These are phyloP conservation scores for Cutaneotrichosporon mucoides DNA, from an alignment of 1,284 basidiomycete genomes.

Conservation along the genomic window DNA sequence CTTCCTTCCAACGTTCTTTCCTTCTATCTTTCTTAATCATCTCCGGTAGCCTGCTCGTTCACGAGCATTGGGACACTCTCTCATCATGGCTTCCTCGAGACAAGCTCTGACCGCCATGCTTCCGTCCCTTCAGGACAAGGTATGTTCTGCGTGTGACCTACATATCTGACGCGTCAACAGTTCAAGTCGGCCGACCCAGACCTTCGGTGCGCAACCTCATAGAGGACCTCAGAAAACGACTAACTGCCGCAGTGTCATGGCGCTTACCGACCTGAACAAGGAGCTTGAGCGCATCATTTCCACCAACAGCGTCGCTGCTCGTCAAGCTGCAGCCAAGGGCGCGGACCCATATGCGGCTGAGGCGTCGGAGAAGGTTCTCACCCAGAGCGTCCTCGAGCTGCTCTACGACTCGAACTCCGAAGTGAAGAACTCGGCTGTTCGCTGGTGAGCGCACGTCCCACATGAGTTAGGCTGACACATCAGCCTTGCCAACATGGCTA, in stretches of 20 bases:
- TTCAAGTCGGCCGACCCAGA: constrained; percentile 43
- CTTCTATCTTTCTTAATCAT: constrained; percentile 2
- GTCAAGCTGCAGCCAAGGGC: not conserved
- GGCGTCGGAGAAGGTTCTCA: constrained; percentile 69
- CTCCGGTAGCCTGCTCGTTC: not conserved
- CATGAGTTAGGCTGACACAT: constrained; percentile 1
- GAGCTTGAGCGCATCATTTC: constrained; percentile 70
- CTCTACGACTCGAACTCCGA: constrained; percentile 93
- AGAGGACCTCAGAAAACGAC: not conserved
- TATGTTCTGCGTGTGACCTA: not conserved
- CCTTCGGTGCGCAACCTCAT: constrained; percentile 26
- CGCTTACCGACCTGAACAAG: constrained; percentile 81
- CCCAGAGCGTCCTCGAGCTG: constrained; percentile 72
- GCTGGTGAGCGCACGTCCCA: constrained; percentile 59
- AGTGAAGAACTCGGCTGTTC: constrained; percentile 96
- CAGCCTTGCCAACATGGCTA: constrained; percentile 34
- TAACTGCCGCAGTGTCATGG: constrained; percentile 70
- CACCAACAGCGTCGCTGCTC: constrained; percentile 4
- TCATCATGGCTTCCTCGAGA: constrained; percentile 10
- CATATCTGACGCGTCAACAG: constrained; percentile 17
- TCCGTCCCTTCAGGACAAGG: constrained; percentile 20
- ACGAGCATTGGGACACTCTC: not conserved
- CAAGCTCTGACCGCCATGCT: constrained; percentile 17
- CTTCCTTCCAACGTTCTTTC: too few relatives aligned
- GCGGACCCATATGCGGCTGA: constrained; percentile 61